phyloP scores from a whole-genome alignment of 345 rosid genomes.

The Lumnitzera littorea region DNA sequence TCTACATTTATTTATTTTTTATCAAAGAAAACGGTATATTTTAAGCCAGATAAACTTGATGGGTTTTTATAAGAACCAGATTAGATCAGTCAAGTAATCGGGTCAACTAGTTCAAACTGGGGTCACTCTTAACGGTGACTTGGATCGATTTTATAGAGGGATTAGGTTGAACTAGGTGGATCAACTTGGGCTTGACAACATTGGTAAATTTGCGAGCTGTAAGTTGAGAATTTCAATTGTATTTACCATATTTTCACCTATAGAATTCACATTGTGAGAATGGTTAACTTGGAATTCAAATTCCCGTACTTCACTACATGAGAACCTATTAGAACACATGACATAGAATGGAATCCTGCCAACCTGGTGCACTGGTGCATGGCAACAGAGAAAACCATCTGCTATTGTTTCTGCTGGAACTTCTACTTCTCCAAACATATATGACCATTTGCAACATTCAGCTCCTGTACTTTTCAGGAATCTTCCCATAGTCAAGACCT shows the following conservation, averaged over 20 bases:
- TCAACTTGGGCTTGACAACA: too few relatives aligned
- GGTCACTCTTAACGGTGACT: too few relatives aligned
- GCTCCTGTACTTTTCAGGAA: constrained; percentile 50
- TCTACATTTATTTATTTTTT: too few relatives aligned
- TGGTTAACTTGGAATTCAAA: constrained; percentile 59
- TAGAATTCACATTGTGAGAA: constrained; percentile 23
- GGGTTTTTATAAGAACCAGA: too few relatives aligned
- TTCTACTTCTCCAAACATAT: constrained; percentile 98
- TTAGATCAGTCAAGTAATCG: too few relatives aligned
- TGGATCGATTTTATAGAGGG: too few relatives aligned
- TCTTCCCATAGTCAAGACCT: constrained; percentile 69
- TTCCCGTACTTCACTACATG: constrained; percentile 95
- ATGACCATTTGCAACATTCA: constrained; percentile 59
- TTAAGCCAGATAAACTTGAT: too few relatives aligned
- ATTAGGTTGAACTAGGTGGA: too few relatives aligned
- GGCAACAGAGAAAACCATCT: constrained; percentile 73
- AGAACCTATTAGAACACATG: constrained; percentile 81
- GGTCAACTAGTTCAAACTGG: too few relatives aligned
- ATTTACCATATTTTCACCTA: constrained; percentile 14
- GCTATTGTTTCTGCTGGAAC: constrained; percentile 81
- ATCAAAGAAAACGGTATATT: too few relatives aligned
- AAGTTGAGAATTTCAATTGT: constrained; percentile 35
- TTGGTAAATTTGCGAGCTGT: constrained; percentile 45
- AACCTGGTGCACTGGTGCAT: constrained; percentile 53
- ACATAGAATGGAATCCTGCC: constrained; percentile 88